Base-by-base conservation (phyloP, 768 basidiomycete species). In the Hysterangium stoloniferum region DNA sequence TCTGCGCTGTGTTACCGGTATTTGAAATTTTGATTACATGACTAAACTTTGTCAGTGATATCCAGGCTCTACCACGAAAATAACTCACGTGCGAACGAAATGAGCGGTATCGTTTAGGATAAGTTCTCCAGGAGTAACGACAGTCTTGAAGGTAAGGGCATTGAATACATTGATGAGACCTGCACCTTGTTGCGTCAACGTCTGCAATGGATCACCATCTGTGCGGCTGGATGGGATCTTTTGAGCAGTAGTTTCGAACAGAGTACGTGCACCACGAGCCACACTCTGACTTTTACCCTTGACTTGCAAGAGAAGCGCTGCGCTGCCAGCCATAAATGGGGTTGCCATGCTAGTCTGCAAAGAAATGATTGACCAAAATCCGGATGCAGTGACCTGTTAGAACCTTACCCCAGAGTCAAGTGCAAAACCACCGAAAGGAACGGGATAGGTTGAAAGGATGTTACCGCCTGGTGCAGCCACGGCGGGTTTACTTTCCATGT, bases 91-190 rank as follows among this genome's bases (percentile, higher is more conserved):
- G 37, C 64, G 60, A 45, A 67, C 63, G 61, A 78, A 76, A 58
- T 80, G 68, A 6, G 75, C 71, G 3, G 82, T 84, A 59, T 84
- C 82, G 55, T 86, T 85, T 34, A 82, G 63, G 32, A 77, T 56
- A n/a, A 84, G 65, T 58, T 82, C 74, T 12, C 73, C 70, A 4
- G 79, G 80, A 4, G 74, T 71, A 24, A 84, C 63, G 33, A 76
- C 59, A 4, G 79, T 74, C 0, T 69, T 72, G 4, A 74, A 65
- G 45, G 75, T 70, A 40, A 84, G 67, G 0, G 82, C 81, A 48
- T 75, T 70, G 61, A 72, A 78, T 11, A 78, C 76, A 52, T 84
- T 68, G 48, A 84, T 66, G 42, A 81, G 57, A 11, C 79, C 79
- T 9, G 76, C 72, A 36, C 79, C 79, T 56, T 77, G 76, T 51